A percentile compares a stretch with the other conserved stretches of the same genome.
Evolutionary conservation across 2,329 filamentous ascomycete species (phyloP).

Genomic region (Xylariaceae sp.): DNA sequence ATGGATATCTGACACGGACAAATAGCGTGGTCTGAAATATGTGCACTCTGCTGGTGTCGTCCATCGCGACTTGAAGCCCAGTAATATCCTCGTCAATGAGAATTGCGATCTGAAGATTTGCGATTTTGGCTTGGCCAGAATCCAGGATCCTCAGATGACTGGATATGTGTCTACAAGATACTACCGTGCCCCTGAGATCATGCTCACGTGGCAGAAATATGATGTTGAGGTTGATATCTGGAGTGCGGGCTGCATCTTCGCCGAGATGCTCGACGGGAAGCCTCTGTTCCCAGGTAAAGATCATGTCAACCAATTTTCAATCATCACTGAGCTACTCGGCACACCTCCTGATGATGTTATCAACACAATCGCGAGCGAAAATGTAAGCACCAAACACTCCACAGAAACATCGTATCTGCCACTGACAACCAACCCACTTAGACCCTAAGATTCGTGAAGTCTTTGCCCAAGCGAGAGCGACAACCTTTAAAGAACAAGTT

Average conservation of each 20-base stretch:
- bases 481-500: slow-evolving; percentile 86
- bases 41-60: slow-evolving; percentile 98
- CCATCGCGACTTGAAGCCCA: slow-evolving; percentile 94
- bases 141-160: slow-evolving; percentile 99
- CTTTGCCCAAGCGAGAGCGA: slow-evolving; percentile 87
- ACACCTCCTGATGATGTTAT: slow-evolving; percentile 98
- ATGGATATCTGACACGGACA: slow-evolving; percentile 2
- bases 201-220: slow-evolving; percentile 99
- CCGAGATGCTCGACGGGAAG: slow-evolving; percentile 98
- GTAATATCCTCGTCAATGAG: slow-evolving; percentile 98
- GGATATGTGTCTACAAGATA: slow-evolving; percentile 98
- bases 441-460: slow-evolving; percentile 96
- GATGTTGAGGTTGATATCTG: slow-evolving; percentile 98
- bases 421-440: slow-evolving; percentile 35
- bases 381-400: slow-evolving; percentile 51
- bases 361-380: slow-evolving; percentile 96
- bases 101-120: slow-evolving; percentile 99
- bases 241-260: slow-evolving; percentile 98
- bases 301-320: slow-evolving; percentile 98
- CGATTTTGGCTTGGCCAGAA: slow-evolving; percentile 94
- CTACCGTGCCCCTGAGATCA: slow-evolving; percentile 97
- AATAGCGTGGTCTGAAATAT: slow-evolving; percentile 92
- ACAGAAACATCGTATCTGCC: background rate
- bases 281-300: slow-evolving; percentile 98
- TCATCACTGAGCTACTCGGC: slow-evolving; percentile 95